These are phyloP conservation scores for Paraurostyla sp. DNA, from an alignment of 73 alveolate genomes.

Conservation along the genomic window DNA sequence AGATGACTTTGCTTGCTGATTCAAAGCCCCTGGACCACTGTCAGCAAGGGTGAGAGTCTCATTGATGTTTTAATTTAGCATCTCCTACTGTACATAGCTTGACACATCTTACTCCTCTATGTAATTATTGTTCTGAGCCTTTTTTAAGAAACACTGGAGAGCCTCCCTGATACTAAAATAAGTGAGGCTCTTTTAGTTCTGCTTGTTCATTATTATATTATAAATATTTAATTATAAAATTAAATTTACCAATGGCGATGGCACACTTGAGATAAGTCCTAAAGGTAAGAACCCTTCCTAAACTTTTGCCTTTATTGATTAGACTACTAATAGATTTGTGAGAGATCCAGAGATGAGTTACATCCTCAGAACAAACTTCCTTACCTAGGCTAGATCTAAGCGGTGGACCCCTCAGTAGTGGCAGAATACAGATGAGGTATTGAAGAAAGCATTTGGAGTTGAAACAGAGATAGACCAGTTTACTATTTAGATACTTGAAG, in stretches of 20 bases:
- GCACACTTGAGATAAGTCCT: neutral
- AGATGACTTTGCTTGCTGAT: neutral
- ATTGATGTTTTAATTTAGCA: conserved; percentile 39
- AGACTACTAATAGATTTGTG: neutral
- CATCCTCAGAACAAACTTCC: neutral
- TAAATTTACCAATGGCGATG: too few species aligned
- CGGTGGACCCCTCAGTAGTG: neutral
- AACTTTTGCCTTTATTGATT: neutral
- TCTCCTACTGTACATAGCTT: conserved; percentile 37
- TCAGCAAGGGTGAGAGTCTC: conserved; percentile 57
- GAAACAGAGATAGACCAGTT: neutral
- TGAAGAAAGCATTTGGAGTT: conserved; percentile 4
- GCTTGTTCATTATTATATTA: conserved; percentile 38
- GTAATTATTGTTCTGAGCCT: conserved; percentile 19
- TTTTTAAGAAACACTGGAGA: conserved; percentile 39
- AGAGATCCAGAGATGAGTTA: conserved; percentile 1
- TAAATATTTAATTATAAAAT: neutral
- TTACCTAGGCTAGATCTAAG: neutral
- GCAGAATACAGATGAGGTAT: neutral
- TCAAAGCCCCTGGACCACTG: neutral
- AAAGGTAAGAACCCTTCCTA: neutral
- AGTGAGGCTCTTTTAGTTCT: conserved; percentile 38
- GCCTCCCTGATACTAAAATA: conserved; percentile 64
- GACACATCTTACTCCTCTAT: conserved; percentile 67
- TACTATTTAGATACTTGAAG: neutral